Conservation (phyloP, 257 asterid species). For the Vinca minor region DNA sequence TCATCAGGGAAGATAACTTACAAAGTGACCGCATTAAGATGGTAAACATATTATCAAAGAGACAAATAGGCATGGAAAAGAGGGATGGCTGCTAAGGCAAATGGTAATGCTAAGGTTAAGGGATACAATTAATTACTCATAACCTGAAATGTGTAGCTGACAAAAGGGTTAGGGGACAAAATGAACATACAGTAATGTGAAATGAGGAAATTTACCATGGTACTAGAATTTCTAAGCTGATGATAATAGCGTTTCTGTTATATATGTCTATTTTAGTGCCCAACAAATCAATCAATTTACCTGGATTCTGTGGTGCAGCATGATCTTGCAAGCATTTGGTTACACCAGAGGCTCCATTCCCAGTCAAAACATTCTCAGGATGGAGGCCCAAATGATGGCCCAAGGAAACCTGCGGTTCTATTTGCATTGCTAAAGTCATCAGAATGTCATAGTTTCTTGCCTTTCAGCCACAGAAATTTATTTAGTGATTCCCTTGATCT, state of each 20-base stretch:
- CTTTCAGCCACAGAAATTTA: slow-evolving; percentile 5
- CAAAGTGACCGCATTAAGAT: not conserved
- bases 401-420: slow-evolving; percentile 57
- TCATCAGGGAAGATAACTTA: not conserved
- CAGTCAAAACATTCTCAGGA: slow-evolving; percentile 36
- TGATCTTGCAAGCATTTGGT: slow-evolving; percentile 43
- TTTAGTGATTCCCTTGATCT: not conserved
- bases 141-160: no score
- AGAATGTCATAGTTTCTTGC: slow-evolving; percentile 5
- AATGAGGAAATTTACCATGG: no score
- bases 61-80: no score
- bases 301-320: slow-evolving; percentile 42
- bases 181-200: no score
- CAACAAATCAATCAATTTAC: slow-evolving; percentile 26
- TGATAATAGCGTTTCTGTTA: no score
- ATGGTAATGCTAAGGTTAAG: no score
- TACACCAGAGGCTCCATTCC: slow-evolving; percentile 42
- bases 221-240: no score
- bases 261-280: not conserved
- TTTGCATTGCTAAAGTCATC: slow-evolving; percentile 30
- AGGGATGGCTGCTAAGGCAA: no score
- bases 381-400: slow-evolving; percentile 36
- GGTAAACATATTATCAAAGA: not conserved
- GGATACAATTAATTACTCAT: no score
- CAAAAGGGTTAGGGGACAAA: no score